Evolutionary conservation across 2,329 filamentous ascomycete genomes (phyloP).

Genomic region (Furcasterigmium furcatum): DNA sequence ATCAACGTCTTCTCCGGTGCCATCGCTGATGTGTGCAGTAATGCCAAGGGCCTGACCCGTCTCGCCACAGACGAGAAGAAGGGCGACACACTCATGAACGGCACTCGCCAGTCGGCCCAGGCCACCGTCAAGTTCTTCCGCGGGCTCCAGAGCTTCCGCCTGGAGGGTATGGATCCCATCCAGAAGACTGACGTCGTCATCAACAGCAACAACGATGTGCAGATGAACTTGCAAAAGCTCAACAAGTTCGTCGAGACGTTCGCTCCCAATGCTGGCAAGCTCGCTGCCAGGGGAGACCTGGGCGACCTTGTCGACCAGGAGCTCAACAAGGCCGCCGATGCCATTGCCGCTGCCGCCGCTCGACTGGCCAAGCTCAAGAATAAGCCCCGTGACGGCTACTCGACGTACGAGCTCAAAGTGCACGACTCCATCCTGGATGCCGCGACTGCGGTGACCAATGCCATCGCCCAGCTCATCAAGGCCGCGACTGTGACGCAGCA

Average conservation of each 20-base stretch:
- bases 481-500: slow-evolving; percentile 90
- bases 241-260: slow-evolving; percentile 93
- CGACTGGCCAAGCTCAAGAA: slow-evolving; percentile 89
- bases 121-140: slow-evolving; percentile 95
- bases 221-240: slow-evolving; percentile 88
- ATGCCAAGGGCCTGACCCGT: slow-evolving; percentile 90
- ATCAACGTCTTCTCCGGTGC: slow-evolving; percentile 88
- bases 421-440: slow-evolving; percentile 94
- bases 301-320: slow-evolving; percentile 92
- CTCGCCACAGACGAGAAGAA: slow-evolving; percentile 96
- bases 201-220: slow-evolving; percentile 94
- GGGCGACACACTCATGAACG: slow-evolving; percentile 77
- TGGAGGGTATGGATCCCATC: slow-evolving; percentile 84
- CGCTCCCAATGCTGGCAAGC: slow-evolving; percentile 80
- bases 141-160: slow-evolving; percentile 85
- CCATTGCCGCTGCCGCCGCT: slow-evolving; percentile 87
- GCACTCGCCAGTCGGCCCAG: slow-evolving; percentile 78
- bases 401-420: slow-evolving; percentile 93
- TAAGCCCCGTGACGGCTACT: slow-evolving; percentile 93
- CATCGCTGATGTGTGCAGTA: slow-evolving; percentile 89
- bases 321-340: slow-evolving; percentile 88
- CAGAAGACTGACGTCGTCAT: slow-evolving; percentile 97
- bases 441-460: slow-evolving; percentile 87
- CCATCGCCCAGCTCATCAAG: slow-evolving; percentile 91
- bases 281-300: slow-evolving; percentile 78